Evolutionary conservation across 2,329 filamentous ascomycete species (phyloP).

Genomic region (Pseudogymnoascus sp.): DNA sequence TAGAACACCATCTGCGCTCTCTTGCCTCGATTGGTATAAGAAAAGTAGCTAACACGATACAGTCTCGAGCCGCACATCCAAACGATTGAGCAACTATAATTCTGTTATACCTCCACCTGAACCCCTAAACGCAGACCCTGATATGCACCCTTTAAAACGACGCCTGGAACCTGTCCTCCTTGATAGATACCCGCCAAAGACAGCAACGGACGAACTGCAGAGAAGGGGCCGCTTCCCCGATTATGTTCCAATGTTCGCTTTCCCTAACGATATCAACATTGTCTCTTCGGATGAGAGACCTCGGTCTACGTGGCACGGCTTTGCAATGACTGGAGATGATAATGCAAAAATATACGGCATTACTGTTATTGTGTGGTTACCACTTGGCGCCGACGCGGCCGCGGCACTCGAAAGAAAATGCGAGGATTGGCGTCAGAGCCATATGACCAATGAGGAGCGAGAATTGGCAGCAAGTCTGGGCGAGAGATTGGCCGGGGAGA

Average conservation of each 20-base stretch:
- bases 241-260: slow-evolving; percentile 98
- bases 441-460: slow-evolving; percentile 85
- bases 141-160: slow-evolving; percentile 92
- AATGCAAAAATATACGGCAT: slow-evolving; percentile 89
- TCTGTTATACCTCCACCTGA: slow-evolving; percentile 93
- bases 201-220: slow-evolving; percentile 70
- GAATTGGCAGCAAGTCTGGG: slow-evolving; percentile 89
- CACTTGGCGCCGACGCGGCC: slow-evolving; percentile 71
- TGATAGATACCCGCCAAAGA: slow-evolving; percentile 83
- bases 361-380: slow-evolving; percentile 86
- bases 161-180: slow-evolving; percentile 94
- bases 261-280: slow-evolving; percentile 95
- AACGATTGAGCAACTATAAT: slow-evolving; percentile 92
- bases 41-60: slow-evolving; percentile 23
- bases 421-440: slow-evolving; percentile 74
- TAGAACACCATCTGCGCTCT: not conserved
- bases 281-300: slow-evolving; percentile 92
- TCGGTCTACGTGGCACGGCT: slow-evolving; percentile 96
- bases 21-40: not conserved
- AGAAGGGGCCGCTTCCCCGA: slow-evolving; percentile 84
- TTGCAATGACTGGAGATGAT: slow-evolving; percentile 93
- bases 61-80: slow-evolving; percentile 72
- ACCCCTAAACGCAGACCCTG: slow-evolving; percentile 77
- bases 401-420: slow-evolving; percentile 77
- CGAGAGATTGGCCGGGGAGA: slow-evolving; percentile 75